Evolutionary conservation across 768 basidiomycete species (phyloP).

Genomic region (Phylloporus sp.): DNA sequence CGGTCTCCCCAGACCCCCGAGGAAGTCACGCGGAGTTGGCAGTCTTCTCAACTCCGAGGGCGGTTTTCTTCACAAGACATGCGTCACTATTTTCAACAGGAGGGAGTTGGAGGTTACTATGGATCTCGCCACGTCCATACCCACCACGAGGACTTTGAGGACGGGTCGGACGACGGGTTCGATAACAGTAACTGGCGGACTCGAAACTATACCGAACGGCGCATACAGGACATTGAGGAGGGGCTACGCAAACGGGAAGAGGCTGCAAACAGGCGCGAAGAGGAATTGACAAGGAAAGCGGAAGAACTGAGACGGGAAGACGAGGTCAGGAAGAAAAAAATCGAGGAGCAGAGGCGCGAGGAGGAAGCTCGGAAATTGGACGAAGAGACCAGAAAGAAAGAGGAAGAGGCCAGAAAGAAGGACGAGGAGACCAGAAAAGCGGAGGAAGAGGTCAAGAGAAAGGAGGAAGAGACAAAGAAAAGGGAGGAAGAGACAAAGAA

Average conservation of each 20-base stretch:
- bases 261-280: conserved; percentile 32
- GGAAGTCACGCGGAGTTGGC: conserved; percentile 28
- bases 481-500: conserved; percentile 28
- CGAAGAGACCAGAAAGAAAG: conserved; percentile 24
- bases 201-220: conserved; percentile 29
- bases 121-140: conserved; percentile 20
- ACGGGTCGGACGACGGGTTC: conserved; percentile 28
- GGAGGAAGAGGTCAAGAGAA: conserved; percentile 22
- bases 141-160: conserved; percentile 28
- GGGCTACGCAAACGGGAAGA: conserved; percentile 30
- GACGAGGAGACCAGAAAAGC: conserved; percentile 32
- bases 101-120: conserved; percentile 6
- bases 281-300: conserved; percentile 31
- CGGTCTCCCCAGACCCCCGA: conserved; percentile 31
- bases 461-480: conserved; percentile 22
- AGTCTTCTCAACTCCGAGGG: conserved; percentile 23
- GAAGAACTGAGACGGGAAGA: conserved; percentile 34
- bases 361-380: conserved; percentile 24
- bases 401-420: conserved; percentile 29
- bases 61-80: conserved; percentile 31
- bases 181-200: conserved; percentile 30
- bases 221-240: conserved; percentile 31
- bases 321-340: conserved; percentile 19
- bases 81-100: conserved; percentile 23
- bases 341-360: conserved; percentile 28